Evolutionary conservation across 208 protist species (phyloP), one percentile per base, ranked within the genome.

Genomic region (Acanthamoeba quina): DNA sequence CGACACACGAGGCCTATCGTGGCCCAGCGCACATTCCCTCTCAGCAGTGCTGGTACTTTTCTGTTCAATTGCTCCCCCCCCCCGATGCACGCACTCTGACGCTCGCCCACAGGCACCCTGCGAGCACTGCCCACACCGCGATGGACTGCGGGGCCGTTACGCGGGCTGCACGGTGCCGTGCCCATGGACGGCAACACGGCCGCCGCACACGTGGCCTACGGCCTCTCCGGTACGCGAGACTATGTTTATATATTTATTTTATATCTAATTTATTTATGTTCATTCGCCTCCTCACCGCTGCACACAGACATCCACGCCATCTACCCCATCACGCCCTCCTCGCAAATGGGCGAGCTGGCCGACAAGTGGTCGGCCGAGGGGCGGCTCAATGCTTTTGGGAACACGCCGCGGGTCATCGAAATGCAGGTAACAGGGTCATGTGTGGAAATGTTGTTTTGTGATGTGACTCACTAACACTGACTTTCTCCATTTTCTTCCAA

Each of bases 321-420:
- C n/a, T 98, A 96, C 80, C 97, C 97, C n/a, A 98, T 98, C 64
- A 97, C 97, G 5, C 97, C 97, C 24, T 96, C 97, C 1, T 94
- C 97, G 19, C 72, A 95, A 11, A 98, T 98, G 97, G 97, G 95
- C 52, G 97, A 98, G 86, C 74, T 94, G 34, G 82, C 92, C 41
- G 97, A 98, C 44, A 78, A 76, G 21, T 98, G 96, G 97, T 13
- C 95, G 10, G 41, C 89, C 31, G 26, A 72, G 44, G 94, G 95
- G 26, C 74, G 89, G 15, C 94, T 93, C 26, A 98, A 98, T 64
- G 76, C 95, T 13, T 98, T 98, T 52, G 96, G 96, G 24, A 74
- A 74, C 66, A 74, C 31, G 26, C 66, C 66, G 13, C 66, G 66
- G 13, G 66, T 74, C 6, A 74, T 74, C 66, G 66, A 74, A 13